These are phyloP conservation scores for Claviceps monticola DNA, from an alignment of 2,329 filamentous ascomycete genomes.

Conservation along the genomic window DNA sequence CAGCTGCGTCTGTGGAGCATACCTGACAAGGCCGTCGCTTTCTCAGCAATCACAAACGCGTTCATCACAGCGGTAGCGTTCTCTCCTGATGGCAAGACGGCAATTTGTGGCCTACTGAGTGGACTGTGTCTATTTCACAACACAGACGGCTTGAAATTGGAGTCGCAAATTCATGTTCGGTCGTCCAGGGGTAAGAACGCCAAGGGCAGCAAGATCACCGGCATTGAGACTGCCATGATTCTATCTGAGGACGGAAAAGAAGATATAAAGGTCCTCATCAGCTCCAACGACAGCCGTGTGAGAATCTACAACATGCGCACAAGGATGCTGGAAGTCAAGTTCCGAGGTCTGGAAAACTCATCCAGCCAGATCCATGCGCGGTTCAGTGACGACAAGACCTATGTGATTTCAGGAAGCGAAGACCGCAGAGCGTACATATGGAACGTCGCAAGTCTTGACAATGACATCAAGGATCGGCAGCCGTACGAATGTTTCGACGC, in stretches of 20 bases:
- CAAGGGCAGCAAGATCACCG: conserved; percentile 94
- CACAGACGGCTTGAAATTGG: conserved; percentile 74
- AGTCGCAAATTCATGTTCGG: conserved; percentile 82
- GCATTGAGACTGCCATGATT: conserved; percentile 61
- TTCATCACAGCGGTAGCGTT: conserved; percentile 92
- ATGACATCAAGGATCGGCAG: conserved; percentile 61
- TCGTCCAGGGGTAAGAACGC: conserved; percentile 86
- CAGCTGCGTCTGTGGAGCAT: conserved; percentile 92
- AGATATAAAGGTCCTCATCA: conserved; percentile 74
- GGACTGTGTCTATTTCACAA: conserved; percentile 85
- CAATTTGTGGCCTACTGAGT: conserved; percentile 76
- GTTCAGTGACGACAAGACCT: conserved; percentile 75
- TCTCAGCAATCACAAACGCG: conserved; percentile 60
- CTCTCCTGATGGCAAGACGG: conserved; percentile 77
- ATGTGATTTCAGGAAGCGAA: conserved; percentile 87
- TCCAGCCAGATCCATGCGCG: conserved; percentile 81
- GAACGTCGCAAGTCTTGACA: conserved; percentile 41
- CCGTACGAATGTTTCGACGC: conserved; percentile 85
- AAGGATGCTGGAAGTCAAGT: conserved; percentile 75
- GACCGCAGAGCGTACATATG: conserved; percentile 85
- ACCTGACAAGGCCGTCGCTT: conserved; percentile 87
- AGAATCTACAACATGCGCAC: conserved; percentile 80
- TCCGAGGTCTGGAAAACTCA: conserved; percentile 80
- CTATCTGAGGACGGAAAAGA: conserved; percentile 34
- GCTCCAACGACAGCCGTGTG: conserved; percentile 87